phyloP scores from a whole-genome alignment of 2,329 filamentous ascomycete species.

The Curvularia spicifera region DNA sequence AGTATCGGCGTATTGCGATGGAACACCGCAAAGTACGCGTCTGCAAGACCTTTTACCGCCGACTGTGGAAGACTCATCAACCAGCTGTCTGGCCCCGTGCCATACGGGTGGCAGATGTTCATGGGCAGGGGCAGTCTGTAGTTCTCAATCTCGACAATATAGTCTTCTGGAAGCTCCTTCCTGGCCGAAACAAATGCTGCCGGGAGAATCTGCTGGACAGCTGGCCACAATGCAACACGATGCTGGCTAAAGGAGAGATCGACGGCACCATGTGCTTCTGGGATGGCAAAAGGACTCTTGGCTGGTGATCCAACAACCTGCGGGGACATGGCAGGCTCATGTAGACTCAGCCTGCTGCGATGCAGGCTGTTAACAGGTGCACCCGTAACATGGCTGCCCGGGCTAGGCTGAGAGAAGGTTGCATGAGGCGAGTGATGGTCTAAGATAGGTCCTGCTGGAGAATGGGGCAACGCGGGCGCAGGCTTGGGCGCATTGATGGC shows the following conservation, averaged over 20 bases:
- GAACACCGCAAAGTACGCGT: slow-evolving; percentile 62
- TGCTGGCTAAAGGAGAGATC: slow-evolving; percentile 60
- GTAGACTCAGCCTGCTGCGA: slow-evolving; percentile 29
- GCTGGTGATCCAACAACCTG: slow-evolving; percentile 35
- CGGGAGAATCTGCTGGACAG: slow-evolving; percentile 54
- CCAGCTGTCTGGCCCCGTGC: slow-evolving; percentile 50
- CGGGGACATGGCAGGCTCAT: slow-evolving; percentile 37
- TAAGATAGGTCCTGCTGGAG: slow-evolving; percentile 19
- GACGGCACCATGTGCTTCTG: slow-evolving; percentile 32
- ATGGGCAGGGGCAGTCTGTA: slow-evolving; percentile 54
- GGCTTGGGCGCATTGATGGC: slow-evolving; percentile 38
- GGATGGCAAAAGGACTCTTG: slow-evolving; percentile 28
- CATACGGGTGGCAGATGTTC: slow-evolving; percentile 44
- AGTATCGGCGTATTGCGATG: slow-evolving; percentile 61
- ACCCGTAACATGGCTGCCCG: slow-evolving; percentile 20
- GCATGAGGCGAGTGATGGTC: slow-evolving; percentile 40
- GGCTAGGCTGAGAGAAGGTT: slow-evolving; percentile 40
- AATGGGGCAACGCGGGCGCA: slow-evolving; percentile 12
- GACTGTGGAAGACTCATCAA: slow-evolving; percentile 56
- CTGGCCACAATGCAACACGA: slow-evolving; percentile 58
- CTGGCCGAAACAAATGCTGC: slow-evolving; percentile 48
- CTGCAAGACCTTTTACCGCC: slow-evolving; percentile 59
- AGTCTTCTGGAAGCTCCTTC: slow-evolving; percentile 54
- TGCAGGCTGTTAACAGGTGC: slow-evolving; percentile 18
- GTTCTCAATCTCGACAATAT: slow-evolving; percentile 59